A percentile compares a stretch with the other conserved stretches of the same genome.
These are phyloP conservation scores for Senna tora DNA, from an alignment of 306 rosid genomes.

Conservation along the genomic window DNA sequence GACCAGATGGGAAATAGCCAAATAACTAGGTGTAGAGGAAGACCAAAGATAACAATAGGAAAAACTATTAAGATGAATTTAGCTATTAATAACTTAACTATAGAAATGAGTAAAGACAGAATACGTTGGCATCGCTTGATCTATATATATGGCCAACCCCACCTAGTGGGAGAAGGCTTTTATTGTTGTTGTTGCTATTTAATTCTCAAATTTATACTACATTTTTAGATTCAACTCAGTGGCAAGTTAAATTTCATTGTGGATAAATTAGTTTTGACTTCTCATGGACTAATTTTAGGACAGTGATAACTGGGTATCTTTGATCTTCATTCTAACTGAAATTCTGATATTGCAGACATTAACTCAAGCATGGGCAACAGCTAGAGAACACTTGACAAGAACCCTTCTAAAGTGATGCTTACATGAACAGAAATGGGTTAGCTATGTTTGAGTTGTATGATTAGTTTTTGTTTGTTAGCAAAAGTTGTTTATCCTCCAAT, in stretches of 20 bases:
- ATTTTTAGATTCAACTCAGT: neutral
- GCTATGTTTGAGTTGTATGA: constrained; percentile 32
- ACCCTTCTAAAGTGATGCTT: constrained; percentile 58
- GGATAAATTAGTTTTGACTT: neutral
- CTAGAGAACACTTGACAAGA: constrained; percentile 63
- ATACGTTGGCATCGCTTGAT: no score
- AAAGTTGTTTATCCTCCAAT: constrained; percentile 30
- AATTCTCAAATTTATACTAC: neutral
- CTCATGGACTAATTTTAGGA: neutral
- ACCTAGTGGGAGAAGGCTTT: no score
- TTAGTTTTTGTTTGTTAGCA: constrained; percentile 6
- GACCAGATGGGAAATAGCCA: no score
- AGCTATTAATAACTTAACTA: no score
- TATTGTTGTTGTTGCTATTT: no score
- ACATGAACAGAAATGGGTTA: constrained; percentile 18
- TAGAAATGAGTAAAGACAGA: no score
- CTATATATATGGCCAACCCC: no score
- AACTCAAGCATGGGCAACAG: constrained; percentile 70
- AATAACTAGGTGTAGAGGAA: no score
- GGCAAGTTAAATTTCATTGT: neutral
- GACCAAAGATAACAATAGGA: no score
- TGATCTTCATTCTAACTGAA: constrained; percentile 17
- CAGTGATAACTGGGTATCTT: neutral
- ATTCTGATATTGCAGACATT: constrained; percentile 50
- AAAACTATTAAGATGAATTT: no score